A percentile compares a stretch with the other conserved stretches of the same genome.
phyloP scores from a whole-genome alignment of 2,329 filamentous ascomycete genomes.

The Fusarium tjaetaba region DNA sequence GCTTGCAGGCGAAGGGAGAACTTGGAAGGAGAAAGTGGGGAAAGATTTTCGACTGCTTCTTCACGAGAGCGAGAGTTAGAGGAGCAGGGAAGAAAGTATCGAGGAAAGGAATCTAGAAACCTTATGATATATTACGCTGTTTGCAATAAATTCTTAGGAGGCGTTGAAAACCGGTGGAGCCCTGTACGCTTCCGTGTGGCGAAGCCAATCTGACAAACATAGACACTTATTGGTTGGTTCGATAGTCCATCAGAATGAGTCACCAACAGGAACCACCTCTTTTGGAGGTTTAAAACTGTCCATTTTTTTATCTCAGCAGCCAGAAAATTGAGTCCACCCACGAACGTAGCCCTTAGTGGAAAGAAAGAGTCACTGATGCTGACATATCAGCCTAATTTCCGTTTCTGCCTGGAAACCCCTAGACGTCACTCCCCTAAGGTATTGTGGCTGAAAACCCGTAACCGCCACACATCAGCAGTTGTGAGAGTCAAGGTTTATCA shows the following conservation, averaged over 20 bases:
- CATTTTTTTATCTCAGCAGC: slow-evolving; percentile 6
- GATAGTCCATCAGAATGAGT: slow-evolving; percentile 29
- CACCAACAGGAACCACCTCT: slow-evolving; percentile 19
- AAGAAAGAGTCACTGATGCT: slow-evolving; percentile 21
- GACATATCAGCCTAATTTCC: background rate
- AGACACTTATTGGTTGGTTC: slow-evolving; percentile 23
- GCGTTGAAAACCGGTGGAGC: slow-evolving; percentile 32
- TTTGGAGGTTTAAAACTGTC: slow-evolving; percentile 12
- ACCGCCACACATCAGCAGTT: background rate
- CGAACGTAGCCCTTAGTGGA: background rate
- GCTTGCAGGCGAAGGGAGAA: background rate
- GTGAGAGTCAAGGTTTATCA: background rate
- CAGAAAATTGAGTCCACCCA: background rate
- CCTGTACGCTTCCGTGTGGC: slow-evolving; percentile 30
- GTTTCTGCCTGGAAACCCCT: slow-evolving; percentile 3
- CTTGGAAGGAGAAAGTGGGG: background rate
- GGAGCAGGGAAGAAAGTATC: background rate
- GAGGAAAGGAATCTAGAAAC: background rate
- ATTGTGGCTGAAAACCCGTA: background rate
- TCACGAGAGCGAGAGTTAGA: background rate
- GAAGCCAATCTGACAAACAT: slow-evolving; percentile 18
- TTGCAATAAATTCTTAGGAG: slow-evolving; percentile 32
- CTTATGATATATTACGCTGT: slow-evolving; percentile 26
- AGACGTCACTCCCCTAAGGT: no score
- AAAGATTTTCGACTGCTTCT: background rate